Evolutionary conservation across 306 rosid species (phyloP), one percentile per base, ranked within the genome.

Genomic region (Castanea sativa): DNA sequence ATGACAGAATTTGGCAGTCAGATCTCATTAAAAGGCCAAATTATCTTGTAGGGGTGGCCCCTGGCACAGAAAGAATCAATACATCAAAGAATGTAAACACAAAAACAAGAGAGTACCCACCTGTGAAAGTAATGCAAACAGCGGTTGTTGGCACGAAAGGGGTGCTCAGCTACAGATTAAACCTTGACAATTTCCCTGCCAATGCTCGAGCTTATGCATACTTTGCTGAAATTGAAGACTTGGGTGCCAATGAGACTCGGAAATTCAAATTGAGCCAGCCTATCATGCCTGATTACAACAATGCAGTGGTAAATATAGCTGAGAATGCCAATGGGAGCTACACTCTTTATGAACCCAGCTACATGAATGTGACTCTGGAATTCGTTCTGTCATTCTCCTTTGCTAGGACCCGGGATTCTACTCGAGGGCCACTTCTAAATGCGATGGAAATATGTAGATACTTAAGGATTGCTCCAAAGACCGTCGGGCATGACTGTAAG

Each of bases 1-100:
- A 90, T 87, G 98, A 95, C 83, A 93, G 99, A 89, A 89, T 95
- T 84, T 95, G 99, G 98, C 96, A 88, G 71, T 95, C 97, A 0
- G 98, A 95, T 85, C 94, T 92, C 56, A 87, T 89, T 52, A 95
- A 75, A 88, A 88, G 99, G 89, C 99, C 91, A 78, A 93, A 92
- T 70, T 91, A 55, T 86, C 92, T 95, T 55, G 98, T 95, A 15
- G 99, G 97, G 53, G 98, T 90, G 82, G 98, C 98, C 6, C 43
- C 97, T 27, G 99, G 99, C 18, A 95, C 98, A 41, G 86, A 93
- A 81, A 93, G 94, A 83, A 89, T 95, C 35, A 85, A 75, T 80
- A 91, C 99, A 55, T 77, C 86, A 51, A 90, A 77, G 85, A 80
- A 85, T 67, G 83, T 93, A 73, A 77, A 79, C 52, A 85, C 85